These are phyloP conservation scores for Zoysia matrella DNA, from an alignment of 202 grass and related monocot species.

Conservation along the genomic window DNA sequence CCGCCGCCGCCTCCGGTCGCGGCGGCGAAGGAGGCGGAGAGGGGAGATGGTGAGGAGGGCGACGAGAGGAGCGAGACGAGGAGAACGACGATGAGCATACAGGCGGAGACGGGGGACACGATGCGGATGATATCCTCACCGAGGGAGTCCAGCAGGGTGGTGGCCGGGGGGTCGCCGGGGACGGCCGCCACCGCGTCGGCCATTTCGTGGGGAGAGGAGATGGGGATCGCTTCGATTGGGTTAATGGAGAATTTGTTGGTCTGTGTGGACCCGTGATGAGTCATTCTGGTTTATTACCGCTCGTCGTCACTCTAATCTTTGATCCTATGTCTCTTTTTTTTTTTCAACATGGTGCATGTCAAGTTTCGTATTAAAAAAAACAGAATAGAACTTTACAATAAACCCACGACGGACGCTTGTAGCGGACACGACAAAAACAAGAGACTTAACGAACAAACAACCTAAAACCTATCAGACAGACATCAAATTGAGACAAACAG, in stretches of 20 bases:
- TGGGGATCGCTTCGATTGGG: conserved; percentile 15
- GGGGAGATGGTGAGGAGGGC: conserved; percentile 40
- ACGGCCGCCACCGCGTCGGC: conserved; percentile 47
- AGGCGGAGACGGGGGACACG: conserved; percentile 83
- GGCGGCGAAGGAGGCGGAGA: conserved; percentile 40
- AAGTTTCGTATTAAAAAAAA: too few species aligned
- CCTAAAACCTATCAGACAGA: too few species aligned
- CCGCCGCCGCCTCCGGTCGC: background rate
- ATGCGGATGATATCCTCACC: conserved; percentile 87
- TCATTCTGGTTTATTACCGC: background rate
- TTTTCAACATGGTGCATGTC: too few species aligned
- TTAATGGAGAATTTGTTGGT: too few species aligned
- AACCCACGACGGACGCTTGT: too few species aligned
- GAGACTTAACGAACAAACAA: too few species aligned
- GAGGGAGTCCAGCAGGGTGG: conserved; percentile 64
- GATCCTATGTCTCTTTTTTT: too few species aligned
- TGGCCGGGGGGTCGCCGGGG: conserved; percentile 14
- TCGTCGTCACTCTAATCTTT: too few species aligned
- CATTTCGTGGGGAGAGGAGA: conserved; percentile 44
- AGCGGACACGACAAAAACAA: too few species aligned
- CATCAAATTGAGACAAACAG: too few species aligned
- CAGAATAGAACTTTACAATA: too few species aligned
- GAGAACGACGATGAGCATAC: conserved; percentile 95
- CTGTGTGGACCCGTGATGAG: background rate
- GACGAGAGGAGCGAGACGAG: conserved; percentile 80